Percentiles rank a stretch among this genome's conserved stretches.
These are phyloP conservation scores for Combretum micranthum DNA, from an alignment of 345 rosid genomes.

Conservation along the genomic window DNA sequence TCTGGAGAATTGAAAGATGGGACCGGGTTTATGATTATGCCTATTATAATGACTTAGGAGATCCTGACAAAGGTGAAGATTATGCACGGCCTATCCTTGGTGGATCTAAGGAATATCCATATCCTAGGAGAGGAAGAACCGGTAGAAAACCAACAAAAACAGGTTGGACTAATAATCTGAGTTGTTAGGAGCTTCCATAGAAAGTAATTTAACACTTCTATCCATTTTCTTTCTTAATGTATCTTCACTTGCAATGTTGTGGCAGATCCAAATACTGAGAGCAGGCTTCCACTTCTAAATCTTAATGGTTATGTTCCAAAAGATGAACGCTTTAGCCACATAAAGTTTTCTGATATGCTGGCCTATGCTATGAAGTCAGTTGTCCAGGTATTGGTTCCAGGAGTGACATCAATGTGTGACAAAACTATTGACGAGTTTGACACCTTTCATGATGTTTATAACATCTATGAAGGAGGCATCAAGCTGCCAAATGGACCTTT, in stretches of 20 bases:
- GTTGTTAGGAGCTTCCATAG: too few species aligned
- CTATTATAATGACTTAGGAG: constrained; percentile 67
- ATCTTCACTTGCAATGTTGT: not conserved
- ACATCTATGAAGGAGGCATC: constrained; percentile 55
- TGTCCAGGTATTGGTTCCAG: constrained; percentile 48
- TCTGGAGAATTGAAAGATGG: constrained; percentile 51
- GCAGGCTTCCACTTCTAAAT: constrained; percentile 54
- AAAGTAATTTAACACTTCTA: too few species aligned
- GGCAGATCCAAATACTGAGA: constrained; percentile 52
- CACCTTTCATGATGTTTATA: constrained; percentile 47
- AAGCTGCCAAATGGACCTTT: constrained; percentile 26
- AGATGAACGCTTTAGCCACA: constrained; percentile 61
- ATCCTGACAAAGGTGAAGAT: constrained; percentile 48
- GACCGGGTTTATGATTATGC: constrained; percentile 82
- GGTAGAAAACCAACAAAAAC: constrained; percentile 53
- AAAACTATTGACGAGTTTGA: constrained; percentile 72
- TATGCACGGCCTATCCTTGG: constrained; percentile 62
- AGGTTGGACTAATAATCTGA: constrained; percentile 25
- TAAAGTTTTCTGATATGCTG: constrained; percentile 70
- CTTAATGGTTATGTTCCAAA: constrained; percentile 68
- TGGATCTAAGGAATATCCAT: constrained; percentile 44
- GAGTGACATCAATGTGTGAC: constrained; percentile 53
- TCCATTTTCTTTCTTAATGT: too few species aligned
- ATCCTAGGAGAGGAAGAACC: constrained; percentile 72
- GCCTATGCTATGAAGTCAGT: constrained; percentile 63